Evolutionary conservation across 148 eudicot species (phyloP).

Genomic region (Mesembryanthemum crystallinum): DNA sequence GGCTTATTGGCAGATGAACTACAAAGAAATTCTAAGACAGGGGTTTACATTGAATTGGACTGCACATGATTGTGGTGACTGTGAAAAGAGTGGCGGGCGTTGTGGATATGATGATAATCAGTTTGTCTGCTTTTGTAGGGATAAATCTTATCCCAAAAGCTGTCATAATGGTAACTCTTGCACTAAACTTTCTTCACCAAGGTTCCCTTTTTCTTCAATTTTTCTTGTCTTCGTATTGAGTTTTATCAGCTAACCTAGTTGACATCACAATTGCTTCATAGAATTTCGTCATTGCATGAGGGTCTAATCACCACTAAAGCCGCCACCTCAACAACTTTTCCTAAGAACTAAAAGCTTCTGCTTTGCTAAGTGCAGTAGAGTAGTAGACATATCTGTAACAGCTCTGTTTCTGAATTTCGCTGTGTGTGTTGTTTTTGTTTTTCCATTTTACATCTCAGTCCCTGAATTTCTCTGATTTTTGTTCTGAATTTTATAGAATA

Average conservation of each 20-base stretch:
- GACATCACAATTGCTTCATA: too few species aligned
- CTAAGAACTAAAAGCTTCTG: too few species aligned
- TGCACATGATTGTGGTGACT: constrained; percentile 18
- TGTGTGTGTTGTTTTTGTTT: too few species aligned
- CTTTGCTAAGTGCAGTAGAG: too few species aligned
- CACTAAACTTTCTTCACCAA: not conserved
- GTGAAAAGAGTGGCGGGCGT: constrained; percentile 28
- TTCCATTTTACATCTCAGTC: not conserved
- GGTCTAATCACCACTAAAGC: too few species aligned
- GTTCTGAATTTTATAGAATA: not conserved
- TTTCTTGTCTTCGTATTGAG: not conserved
- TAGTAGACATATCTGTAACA: too few species aligned
- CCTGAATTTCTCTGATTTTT: not conserved
- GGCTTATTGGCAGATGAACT: constrained; percentile 31
- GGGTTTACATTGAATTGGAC: constrained; percentile 46
- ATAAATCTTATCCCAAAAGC: constrained; percentile 14
- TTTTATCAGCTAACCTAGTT: not conserved
- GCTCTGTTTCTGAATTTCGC: not conserved
- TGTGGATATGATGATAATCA: constrained; percentile 20
- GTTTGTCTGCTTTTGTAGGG: constrained; percentile 28
- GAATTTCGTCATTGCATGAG: too few species aligned
- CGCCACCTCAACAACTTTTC: too few species aligned
- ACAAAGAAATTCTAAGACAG: constrained; percentile 30
- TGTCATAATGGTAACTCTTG: constrained; percentile 21
- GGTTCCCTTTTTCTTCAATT: not conserved